Base-by-base conservation (phyloP, 306 rosid species). In the Sicyos baderoa region DNA sequence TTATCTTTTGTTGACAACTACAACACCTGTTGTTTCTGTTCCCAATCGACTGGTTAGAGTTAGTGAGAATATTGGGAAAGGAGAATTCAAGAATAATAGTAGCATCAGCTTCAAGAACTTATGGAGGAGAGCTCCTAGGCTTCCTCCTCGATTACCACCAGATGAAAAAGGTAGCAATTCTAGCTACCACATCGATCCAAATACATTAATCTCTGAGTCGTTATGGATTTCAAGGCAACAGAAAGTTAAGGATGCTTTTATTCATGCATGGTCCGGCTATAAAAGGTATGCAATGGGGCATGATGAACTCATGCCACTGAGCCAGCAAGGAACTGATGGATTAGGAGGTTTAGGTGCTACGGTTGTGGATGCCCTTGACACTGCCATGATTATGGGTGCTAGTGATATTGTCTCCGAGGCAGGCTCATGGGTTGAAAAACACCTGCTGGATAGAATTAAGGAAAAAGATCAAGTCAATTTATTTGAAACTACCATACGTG, bases 321-420 rank as follows among this genome's bases (percentile, higher is more conserved):
- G 87, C 74, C 84, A 81, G 48, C 74, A 7, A 5, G 99, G 97
- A 70, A 74, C 76, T 65, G 89, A 93, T 67, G 99, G 97, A n/a
- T 85, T 93, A 69, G 99, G 97, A 51, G 99, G 99, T 70, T 79
- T 93, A 10, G 96, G 99, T 75, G 97, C 99, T 56, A 93, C 97
- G 3, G 76, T 93, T 23, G 95, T 93, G 76, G 99, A 93, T 85
- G 95, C 95, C 77, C 99, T 93, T 77, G 99, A 93, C 71, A 93
- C 97, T 35, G 96, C 99, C 68, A 86, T 90, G 95, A 90, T 93
- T 68, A 88, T 90, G 97, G 96, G 91, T 71, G 78, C 78, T 67
- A 84, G 89, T 75, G 95, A 88, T 57, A 85, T 88, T 53, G 88
- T 86, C 75, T 83, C 81, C 12, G 97, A 93, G 75, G 99, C 99